Evolutionary conservation across 345 rosid species (phyloP), one percentile per base, ranked within the genome.

Genomic region (Brassica carinata): DNA sequence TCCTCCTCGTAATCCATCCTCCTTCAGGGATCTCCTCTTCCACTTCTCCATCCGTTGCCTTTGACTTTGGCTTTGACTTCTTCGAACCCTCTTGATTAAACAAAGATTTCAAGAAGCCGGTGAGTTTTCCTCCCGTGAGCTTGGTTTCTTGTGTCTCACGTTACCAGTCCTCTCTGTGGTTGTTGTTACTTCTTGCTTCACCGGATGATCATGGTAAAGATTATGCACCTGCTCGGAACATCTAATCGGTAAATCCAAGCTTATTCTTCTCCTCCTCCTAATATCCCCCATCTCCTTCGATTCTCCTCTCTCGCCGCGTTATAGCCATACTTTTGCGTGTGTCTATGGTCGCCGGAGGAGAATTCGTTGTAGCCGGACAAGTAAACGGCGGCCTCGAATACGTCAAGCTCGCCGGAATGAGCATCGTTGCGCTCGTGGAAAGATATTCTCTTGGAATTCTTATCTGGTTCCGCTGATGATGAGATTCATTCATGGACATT

Each of bases 51-150:
- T 74, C 58, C 17, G n/a, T 14, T 73, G 72, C 38, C 34, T 83
- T 71, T 38, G 89, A 82, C 79, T 88, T 86, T 14, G 86, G 15
- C 77, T 92, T 94, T 87, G 85, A 90, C 86, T 89, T 93, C 85
- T 85, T 90, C 1, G 88, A 89, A 64, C 92, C 48, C n/a, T 91
- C 81, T 84, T 95, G 97, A 62, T 81, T 87, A 86, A 95, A 93
- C 26, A 93, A 80, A 63, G 98, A 91, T 85, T 90, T 95, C 88
- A 95, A 84, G 89, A 95, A 95, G 83, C 90, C 91, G 1, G 97
- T 96, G 34, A 95, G 89, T 75, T 82, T 85, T 6, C 96, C 96
- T 0, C 97, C 99, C 0, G 99, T 15, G 99, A 95, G 78, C 92
- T 91, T 0, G 99, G 97, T 76, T 90, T 93, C 87, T 89, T 88